Conservation (phyloP, 192 early-diverging fungal species). For the Umbelopsis ramanniana region DNA sequence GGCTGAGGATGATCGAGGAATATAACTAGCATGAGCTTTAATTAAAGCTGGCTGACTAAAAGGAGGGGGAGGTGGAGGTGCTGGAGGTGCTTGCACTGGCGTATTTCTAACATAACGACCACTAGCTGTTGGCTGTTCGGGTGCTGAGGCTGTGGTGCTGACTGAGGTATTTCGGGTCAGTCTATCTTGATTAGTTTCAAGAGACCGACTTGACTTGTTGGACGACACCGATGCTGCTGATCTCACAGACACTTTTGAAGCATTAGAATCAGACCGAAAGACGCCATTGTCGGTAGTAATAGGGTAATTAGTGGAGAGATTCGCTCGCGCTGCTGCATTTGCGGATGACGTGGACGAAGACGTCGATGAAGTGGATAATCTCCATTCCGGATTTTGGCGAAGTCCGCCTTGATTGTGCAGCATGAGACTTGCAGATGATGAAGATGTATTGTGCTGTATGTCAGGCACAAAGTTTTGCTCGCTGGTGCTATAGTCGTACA, state of each 20-base stretch:
- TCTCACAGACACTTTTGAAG: constrained; percentile 26
- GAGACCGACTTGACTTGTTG: constrained; percentile 25
- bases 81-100: not conserved
- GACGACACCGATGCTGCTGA: constrained; percentile 28
- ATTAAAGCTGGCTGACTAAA: not conserved
- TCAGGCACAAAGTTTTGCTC: constrained; percentile 1
- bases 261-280: constrained; percentile 29
- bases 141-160: constrained; percentile 20
- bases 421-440: not conserved
- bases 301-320: not conserved
- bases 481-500: constrained; percentile 8
- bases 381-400: not conserved
- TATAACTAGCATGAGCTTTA: not conserved
- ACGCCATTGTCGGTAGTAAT: not conserved
- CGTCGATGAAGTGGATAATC: not conserved
- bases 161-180: constrained; percentile 34
- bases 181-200: constrained; percentile 24
- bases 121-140: not conserved
- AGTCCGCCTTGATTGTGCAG: not conserved
- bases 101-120: constrained; percentile 18
- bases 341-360: constrained; percentile 10
- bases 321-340: not conserved
- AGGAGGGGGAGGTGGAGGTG: not conserved
- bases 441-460: not conserved
- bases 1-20: constrained; percentile 1